A percentile compares a stretch with the other conserved stretches of the same genome.
phyloP scores from a whole-genome alignment of 2,329 filamentous ascomycete genomes.

The Rugonectria rugulosa region DNA sequence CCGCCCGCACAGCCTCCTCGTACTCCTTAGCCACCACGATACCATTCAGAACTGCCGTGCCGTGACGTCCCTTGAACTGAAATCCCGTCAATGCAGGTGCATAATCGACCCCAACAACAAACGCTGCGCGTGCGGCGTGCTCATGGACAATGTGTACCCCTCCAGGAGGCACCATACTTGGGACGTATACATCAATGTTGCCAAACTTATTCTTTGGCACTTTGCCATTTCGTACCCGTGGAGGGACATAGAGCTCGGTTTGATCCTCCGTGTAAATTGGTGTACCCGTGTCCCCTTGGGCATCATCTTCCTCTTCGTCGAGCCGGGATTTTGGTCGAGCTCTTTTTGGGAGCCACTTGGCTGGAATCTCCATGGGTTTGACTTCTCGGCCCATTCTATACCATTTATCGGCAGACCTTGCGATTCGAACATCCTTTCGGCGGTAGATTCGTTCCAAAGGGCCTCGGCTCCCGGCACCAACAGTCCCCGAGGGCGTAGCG shows the following conservation, averaged over 20 bases:
- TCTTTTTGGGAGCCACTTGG: constrained; percentile 73
- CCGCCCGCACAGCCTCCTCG: constrained; percentile 73
- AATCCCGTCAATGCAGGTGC: constrained; percentile 92
- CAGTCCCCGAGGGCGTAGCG: constrained; percentile 76
- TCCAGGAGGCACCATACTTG: constrained; percentile 86
- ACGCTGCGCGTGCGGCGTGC: constrained; percentile 74
- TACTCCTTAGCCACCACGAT: constrained; percentile 78
- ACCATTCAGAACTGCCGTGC: constrained; percentile 83
- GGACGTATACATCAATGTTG: constrained; percentile 92
- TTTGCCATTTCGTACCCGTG: constrained; percentile 75
- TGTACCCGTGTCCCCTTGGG: constrained; percentile 51
- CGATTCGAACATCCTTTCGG: constrained; percentile 78
- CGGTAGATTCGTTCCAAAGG: constrained; percentile 81
- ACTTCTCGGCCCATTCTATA: constrained; percentile 86
- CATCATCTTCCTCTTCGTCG: constrained; percentile 40
- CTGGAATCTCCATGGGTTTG: constrained; percentile 78
- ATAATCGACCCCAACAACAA: constrained; percentile 80
- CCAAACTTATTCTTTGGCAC: constrained; percentile 93
- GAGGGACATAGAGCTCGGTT: constrained; percentile 77
- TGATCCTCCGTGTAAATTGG: constrained; percentile 69
- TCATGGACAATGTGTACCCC: constrained; percentile 73
- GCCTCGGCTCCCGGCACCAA: constrained; percentile 71
- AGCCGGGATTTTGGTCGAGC: constrained; percentile 42
- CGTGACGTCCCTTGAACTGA: constrained; percentile 82
- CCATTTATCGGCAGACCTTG: constrained; percentile 86